These are phyloP conservation scores for Collybiopsis luxurians DNA, from an alignment of 768 basidiomycete species.

Conservation along the genomic window DNA sequence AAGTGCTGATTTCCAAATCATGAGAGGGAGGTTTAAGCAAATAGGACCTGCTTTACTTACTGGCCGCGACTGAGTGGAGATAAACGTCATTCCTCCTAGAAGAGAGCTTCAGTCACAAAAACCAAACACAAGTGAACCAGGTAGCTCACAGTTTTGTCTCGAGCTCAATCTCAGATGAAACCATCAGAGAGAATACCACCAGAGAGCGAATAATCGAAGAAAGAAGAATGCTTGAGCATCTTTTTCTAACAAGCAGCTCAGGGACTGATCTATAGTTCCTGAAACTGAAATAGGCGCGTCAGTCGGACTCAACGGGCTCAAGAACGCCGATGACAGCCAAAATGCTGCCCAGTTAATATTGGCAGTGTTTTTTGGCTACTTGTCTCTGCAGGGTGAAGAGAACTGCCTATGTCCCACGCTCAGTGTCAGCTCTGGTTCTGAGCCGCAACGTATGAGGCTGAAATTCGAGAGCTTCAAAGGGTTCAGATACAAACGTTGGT, in stretches of 20 bases:
- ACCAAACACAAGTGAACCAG: not conserved
- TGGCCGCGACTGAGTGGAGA: not conserved
- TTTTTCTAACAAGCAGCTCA: too few species aligned
- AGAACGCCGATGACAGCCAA: not conserved
- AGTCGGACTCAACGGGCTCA: too few species aligned
- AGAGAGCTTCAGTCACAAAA: not conserved
- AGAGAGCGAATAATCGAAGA: not conserved
- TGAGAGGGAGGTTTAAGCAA: not conserved
- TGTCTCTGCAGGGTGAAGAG: too few species aligned
- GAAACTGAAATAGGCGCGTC: too few species aligned
- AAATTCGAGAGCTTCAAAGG: too few species aligned
- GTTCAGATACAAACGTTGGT: too few species aligned
- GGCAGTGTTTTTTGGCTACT: too few species aligned
- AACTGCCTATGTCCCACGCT: too few species aligned
- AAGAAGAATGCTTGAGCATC: not conserved
- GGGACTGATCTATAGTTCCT: too few species aligned
- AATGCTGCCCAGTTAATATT: too few species aligned
- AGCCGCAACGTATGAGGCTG: too few species aligned
- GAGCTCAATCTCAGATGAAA: not conserved
- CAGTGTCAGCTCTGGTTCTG: too few species aligned
- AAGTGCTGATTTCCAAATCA: slow-evolving; percentile 22
- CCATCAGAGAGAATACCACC: not conserved
- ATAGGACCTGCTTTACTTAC: not conserved
- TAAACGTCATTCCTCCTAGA: not conserved
- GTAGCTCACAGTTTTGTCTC: not conserved